Base-by-base conservation (phyloP, 768 basidiomycete genomes). In the Podaxis pistillaris region DNA sequence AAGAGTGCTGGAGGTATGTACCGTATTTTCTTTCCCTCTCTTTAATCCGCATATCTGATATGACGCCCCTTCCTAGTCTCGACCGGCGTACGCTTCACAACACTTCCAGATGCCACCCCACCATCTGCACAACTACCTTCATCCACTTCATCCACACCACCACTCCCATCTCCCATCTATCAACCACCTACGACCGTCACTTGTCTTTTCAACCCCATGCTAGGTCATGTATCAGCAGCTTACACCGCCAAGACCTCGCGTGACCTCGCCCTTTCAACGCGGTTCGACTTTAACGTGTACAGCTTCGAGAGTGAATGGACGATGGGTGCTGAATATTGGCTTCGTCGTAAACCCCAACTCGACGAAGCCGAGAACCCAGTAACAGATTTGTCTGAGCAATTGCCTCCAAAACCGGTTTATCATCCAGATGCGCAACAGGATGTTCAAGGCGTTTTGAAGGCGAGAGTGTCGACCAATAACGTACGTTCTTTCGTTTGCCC, bases 271-370 rank as follows among this genome's bases (percentile, higher is more conserved):
- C 72, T 98, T 19, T 92, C 92, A 55, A 90, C 93, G 0, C 86
- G 93, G 22, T 98, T 96, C 71, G 94, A 98, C 71, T 94, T 98
- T 76, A 98, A 98, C 70, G 85, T 96, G 28, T 97, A 98, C 72
- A 95, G 93, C 74, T 98, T 94, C 73, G 94, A 96, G 67, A 95
- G 93, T 73, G 96, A 98, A 72, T 91, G 95, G 90, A 90, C 93
- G 9, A 85, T 98, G 78, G 96, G 96, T 2, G 90, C 91, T 1
- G 96, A 98, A 73, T 97, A 94, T 93, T 97, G 94, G 94, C 83
- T 94, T 71, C 84, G 94, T 22, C 83, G 87, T 24, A 68, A 74
- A 56, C 76, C 74, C 6, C 67, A 67, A 11, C 63, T 64, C 3
- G 67, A 72, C 3, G 64, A 70, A 13, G 58, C 66, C 15, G 55